Evolutionary conservation across 805 yeast species (phyloP), one percentile per base, ranked within the genome.

Genomic region (Saturnispora besseyi): DNA sequence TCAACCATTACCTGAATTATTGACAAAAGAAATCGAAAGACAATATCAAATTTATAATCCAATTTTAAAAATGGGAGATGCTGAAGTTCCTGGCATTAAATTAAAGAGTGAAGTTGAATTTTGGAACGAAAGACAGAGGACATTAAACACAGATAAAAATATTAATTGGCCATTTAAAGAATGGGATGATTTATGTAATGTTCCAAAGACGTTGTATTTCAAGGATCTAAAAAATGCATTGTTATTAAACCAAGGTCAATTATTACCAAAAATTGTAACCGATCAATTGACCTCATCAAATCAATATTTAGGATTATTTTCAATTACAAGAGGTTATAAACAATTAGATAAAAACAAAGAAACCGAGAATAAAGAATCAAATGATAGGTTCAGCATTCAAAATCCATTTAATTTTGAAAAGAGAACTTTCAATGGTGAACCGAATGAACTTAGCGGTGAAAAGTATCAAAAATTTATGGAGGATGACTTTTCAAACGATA

Each of bases 21-120:
- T 55, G 3, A 71, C 93, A 0, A 66, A 70, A 0, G 79, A 76
- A 50, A 58, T 90, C 21, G 97, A 90, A 62, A 58, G 59, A 5
- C 77, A 77, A 0, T 86, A 76, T 60, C 53, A 60, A 15, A 57
- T 60, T 11, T 59, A 73, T 40, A 53, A 56, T 28, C 60, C 66
- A 44, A 28, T 49, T 15, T 11, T 50, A 15, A 33, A 31, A 15
- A 33, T 45, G 6, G 26, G 41, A 6, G 22, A 32, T 5, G 24
- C 37, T 13, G 44, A 48, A 9, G 29, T 44, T 9, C 56, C 57
- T 4, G 47, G 48, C 1, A 49, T 56, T 1, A 51, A 47, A 11
- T 50, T 63, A 7, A 46, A 38, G 30, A 58, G 65, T 4, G 67
- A 64, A 47, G 53, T 54, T 9, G 51, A 43, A 15, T 26, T 61